Base-by-base conservation (phyloP, 345 rosid species). In the Lepidium africanum region DNA sequence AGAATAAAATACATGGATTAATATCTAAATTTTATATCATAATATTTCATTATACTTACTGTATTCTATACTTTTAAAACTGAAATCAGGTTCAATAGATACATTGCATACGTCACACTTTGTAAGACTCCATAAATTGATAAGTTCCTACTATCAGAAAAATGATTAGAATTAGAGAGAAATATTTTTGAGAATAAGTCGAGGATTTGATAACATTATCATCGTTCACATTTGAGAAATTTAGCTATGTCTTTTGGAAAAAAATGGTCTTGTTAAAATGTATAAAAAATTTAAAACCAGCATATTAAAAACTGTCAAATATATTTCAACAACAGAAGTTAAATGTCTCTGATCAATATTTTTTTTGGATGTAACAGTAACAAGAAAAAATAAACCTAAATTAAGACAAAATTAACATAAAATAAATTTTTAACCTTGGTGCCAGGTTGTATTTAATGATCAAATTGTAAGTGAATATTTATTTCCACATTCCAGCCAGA, bases 131-230 rank as follows among this genome's bases (percentile, higher is more conserved):
- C n/a, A n/a, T n/a, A n/a, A n/a, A n/a, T n/a, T n/a, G n/a, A n/a
- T n/a, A n/a, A n/a, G n/a, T n/a, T n/a, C n/a, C n/a, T n/a, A n/a
- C n/a, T n/a, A n/a, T n/a, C n/a, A n/a, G n/a, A n/a, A n/a, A n/a
- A n/a, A n/a, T n/a, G n/a, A n/a, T n/a, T n/a, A n/a, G n/a, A n/a
- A n/a, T n/a, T n/a, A n/a, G n/a, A n/a, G n/a, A n/a, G n/a, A n/a
- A n/a, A n/a, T n/a, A n/a, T n/a, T n/a, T n/a, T n/a, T 88, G 76
- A 85, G 98, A 75, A 84, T 92, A 30, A 85, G 85, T 57, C 74
- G 81, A 21, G 98, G 96, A 6, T 85, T 84, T 78, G 85, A 78
- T 43, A 74, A 78, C 43, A 82, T 86, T 45, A 46, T 83, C 10
- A 90, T 90, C 13, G 97, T 92, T 55, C 96, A 90, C 55, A 59